Evolutionary conservation across 306 rosid species (phyloP).

Genomic region (Morella rubra): DNA sequence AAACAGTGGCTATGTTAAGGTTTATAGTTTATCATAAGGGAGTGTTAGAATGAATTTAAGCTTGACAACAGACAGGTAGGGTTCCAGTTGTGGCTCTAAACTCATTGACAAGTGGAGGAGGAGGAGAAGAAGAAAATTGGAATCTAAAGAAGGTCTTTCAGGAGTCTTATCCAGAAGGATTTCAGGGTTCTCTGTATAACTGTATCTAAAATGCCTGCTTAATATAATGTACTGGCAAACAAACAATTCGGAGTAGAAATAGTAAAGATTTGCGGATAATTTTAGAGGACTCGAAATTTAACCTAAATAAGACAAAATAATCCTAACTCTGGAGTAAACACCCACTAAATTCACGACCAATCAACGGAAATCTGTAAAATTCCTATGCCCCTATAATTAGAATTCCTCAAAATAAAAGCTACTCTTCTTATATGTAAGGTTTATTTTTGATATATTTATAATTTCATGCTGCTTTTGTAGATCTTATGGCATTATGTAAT

Average conservation of each 20-base stretch:
- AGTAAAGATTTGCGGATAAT: background rate
- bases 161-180: background rate
- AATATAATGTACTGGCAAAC: background rate
- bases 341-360: background rate
- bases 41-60: background rate
- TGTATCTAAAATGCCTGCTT: background rate
- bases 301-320: background rate
- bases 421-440: background rate
- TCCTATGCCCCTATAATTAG: background rate
- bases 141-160: background rate
- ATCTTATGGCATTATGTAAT: background rate
- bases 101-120: background rate
- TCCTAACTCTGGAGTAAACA: background rate
- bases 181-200: background rate
- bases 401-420: background rate
- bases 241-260: background rate
- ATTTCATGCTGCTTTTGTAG: background rate
- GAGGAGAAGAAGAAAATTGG: background rate
- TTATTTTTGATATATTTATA: background rate
- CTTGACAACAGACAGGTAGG: background rate
- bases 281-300: background rate
- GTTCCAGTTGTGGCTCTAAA: background rate
- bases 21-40: background rate
- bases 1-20: background rate
- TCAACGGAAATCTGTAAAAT: background rate